These are phyloP conservation scores for Handroanthus guayacan DNA, from an alignment of 257 asterid species.

Conservation along the genomic window DNA sequence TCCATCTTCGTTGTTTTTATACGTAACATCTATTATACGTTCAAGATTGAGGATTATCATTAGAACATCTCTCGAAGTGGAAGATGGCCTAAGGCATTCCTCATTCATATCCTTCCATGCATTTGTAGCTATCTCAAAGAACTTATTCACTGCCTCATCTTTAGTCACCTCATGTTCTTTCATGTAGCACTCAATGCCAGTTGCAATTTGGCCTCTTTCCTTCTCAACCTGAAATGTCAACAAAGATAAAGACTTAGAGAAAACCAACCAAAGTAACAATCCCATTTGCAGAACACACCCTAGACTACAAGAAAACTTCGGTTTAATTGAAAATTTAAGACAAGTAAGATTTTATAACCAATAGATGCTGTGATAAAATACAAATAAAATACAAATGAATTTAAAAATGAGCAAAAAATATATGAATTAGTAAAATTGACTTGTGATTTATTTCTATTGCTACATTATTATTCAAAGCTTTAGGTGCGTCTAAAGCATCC, in stretches of 20 bases:
- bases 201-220: conserved; percentile 37
- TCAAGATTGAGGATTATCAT: conserved; percentile 25
- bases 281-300: background rate
- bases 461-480: too few species aligned
- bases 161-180: conserved; percentile 26
- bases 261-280: too few species aligned
- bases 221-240: conserved; percentile 36
- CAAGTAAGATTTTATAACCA: too few species aligned
- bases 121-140: conserved; percentile 1
- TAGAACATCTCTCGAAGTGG: conserved; percentile 25
- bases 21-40: conserved; percentile 27
- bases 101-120: conserved; percentile 42
- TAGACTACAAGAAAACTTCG: too few species aligned
- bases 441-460: too few species aligned
- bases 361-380: too few species aligned
- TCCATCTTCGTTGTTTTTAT: conserved; percentile 36
- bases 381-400: too few species aligned
- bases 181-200: conserved; percentile 40
- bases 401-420: too few species aligned
- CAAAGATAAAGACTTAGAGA: too few species aligned
- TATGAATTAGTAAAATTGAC: too few species aligned
- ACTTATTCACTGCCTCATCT: conserved; percentile 30
- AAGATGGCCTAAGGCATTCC: conserved; percentile 30
- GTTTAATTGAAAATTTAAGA: too few species aligned
- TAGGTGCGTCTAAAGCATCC: too few species aligned